phyloP scores from a whole-genome alignment of 495 filamentous ascomycete species.

The Xylaria venustula region DNA sequence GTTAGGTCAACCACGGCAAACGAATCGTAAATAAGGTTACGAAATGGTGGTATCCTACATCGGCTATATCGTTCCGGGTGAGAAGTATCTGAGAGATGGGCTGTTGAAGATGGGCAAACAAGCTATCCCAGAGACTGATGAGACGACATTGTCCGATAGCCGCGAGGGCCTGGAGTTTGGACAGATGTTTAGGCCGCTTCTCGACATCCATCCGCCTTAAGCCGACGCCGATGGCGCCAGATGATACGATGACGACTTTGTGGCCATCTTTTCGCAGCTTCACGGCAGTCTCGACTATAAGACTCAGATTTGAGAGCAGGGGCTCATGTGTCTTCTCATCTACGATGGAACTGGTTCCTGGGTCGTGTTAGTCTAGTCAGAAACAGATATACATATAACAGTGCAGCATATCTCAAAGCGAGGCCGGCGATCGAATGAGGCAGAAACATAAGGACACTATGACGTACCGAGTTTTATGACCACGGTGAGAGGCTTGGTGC shows the following conservation, averaged over 20 bases:
- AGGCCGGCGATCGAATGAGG: too few species aligned
- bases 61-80: slow-evolving; percentile 95
- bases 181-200: slow-evolving; percentile 83
- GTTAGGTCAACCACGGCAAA: neutral
- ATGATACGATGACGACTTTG: slow-evolving; percentile 91
- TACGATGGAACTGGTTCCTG: slow-evolving; percentile 96
- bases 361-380: neutral
- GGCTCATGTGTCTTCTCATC: slow-evolving; percentile 97
- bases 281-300: slow-evolving; percentile 90
- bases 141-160: slow-evolving; percentile 95
- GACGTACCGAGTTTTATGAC: slow-evolving; percentile 91
- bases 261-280: slow-evolving; percentile 86
- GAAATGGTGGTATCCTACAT: slow-evolving; percentile 55
- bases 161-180: slow-evolving; percentile 86
- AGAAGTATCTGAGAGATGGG: slow-evolving; percentile 93
- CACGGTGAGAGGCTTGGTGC: slow-evolving; percentile 62
- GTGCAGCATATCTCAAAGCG: neutral
- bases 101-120: slow-evolving; percentile 83
- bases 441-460: too few species aligned
- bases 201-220: slow-evolving; percentile 85
- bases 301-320: slow-evolving; percentile 81
- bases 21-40: neutral
- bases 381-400: neutral
- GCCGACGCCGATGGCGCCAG: slow-evolving; percentile 92
- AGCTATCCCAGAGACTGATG: slow-evolving; percentile 91